These are phyloP conservation scores for Aspergillus tamarii DNA, from an alignment of 2,329 filamentous ascomycete genomes.

Conservation along the genomic window DNA sequence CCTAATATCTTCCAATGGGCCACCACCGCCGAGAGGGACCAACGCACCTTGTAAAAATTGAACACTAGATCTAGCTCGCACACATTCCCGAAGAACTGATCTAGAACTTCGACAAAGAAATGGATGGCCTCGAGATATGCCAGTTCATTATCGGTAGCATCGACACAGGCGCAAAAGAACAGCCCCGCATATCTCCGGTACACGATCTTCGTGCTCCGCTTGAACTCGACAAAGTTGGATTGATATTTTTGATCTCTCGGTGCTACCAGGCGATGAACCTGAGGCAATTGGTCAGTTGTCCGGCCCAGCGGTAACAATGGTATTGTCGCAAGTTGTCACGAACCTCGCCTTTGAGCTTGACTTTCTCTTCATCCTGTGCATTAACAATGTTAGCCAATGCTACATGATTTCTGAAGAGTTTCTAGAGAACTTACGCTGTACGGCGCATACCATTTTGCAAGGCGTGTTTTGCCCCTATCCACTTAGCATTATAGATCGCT, in stretches of 20 bases:
- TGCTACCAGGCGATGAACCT: conserved; percentile 96
- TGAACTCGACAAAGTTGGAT: conserved; percentile 95
- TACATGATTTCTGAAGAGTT: background rate
- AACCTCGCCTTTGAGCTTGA: conserved; percentile 97
- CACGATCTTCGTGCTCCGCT: conserved; percentile 78
- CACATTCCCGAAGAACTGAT: conserved; percentile 98
- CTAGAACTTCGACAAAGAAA: conserved; percentile 98
- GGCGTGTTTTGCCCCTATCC: conserved; percentile 88
- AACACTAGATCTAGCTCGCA: conserved; percentile 92
- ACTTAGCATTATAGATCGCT: conserved; percentile 21
- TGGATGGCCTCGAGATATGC: conserved; percentile 97
- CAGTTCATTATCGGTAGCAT: conserved; percentile 98
- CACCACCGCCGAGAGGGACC: background rate
- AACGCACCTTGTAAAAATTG: conserved; percentile 68
- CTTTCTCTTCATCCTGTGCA: conserved; percentile 86
- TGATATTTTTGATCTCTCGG: conserved; percentile 99
- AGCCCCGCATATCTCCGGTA: conserved; percentile 96
- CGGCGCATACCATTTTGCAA: conserved; percentile 98
- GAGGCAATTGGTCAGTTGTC: conserved; percentile 19
- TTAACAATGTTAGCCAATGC: background rate
- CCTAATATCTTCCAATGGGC: background rate
- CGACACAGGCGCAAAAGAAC: conserved; percentile 99
- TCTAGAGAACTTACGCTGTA: conserved; percentile 67
- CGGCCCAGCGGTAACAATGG: background rate
- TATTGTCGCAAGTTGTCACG: conserved; percentile 26